Base-by-base conservation (phyloP, 768 basidiomycete genomes). In the Calvatia gigantea region DNA sequence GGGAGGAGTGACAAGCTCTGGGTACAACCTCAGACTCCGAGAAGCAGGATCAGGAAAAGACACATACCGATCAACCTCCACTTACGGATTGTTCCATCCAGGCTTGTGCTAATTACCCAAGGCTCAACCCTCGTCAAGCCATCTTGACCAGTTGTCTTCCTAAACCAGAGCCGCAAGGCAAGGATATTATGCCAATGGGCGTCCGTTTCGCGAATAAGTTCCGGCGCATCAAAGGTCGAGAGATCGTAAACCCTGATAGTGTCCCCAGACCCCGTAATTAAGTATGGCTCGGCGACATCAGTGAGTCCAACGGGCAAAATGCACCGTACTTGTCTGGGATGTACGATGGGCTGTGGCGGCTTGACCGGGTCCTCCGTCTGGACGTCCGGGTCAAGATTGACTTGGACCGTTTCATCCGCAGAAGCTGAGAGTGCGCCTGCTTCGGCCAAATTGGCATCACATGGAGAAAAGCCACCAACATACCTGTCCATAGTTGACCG, bases 101-200 rank as follows among this genome's bases (percentile, higher is more conserved):
- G 70, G 65, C 93, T 87, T 0, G 86, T 79, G 56, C 86, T 94
- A 33, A 98, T 69, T 38, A 98, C 77, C 87, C 90, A 94, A 17
- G 86, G 83, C 62, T 92, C 90, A 11, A 82, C 66, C 59, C 73
- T 75, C n/a, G 73, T 76, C 51, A 64, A 69, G 6, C 75, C 75
- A 58, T 78, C 79, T 23, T 71, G 71, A 7, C 74, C 75, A 27
- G 69, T 66, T 6, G 71, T 73, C 51, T 67, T 73, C 27, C 85
- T 78, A 61, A 80, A 71, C 93, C 94, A 97, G 9, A 87, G 71
- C 27, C 79, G 78, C 49, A 98, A 70, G 4, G 80, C 83, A 3
- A 83, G 89, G 14, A 98, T 85, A 62, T 97, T 92, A 61, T 92
- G 92, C 83, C 87, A 92, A 65, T 98, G 96, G 5, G 83, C 94